A percentile compares a stretch with the other conserved stretches of the same genome.
Conservation (phyloP, 306 rosid species). For the Luffa acutangula region DNA sequence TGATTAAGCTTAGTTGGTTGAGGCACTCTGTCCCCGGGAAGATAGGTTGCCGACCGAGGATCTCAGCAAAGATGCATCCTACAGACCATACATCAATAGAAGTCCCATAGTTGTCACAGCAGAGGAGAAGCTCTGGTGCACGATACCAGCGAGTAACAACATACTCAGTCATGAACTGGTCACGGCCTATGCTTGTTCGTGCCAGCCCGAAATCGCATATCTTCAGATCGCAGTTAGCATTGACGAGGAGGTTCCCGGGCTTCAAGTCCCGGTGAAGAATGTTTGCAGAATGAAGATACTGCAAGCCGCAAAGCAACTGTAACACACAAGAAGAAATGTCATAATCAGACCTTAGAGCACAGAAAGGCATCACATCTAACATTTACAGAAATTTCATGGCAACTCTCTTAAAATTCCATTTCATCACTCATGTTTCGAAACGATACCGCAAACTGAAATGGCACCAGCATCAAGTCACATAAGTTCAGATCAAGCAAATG, state of each 20-base stretch:
- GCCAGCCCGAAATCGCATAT: conserved; percentile 89
- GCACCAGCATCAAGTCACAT: background rate
- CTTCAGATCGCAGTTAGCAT: conserved; percentile 67
- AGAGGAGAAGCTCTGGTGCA: conserved; percentile 76
- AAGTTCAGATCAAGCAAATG: background rate
- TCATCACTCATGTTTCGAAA: background rate
- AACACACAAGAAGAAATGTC: conserved; percentile 5
- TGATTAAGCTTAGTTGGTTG: conserved; percentile 62
- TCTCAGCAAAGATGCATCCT: conserved; percentile 90
- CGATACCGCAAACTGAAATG: background rate
- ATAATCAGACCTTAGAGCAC: background rate
- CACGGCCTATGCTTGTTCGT: conserved; percentile 48
- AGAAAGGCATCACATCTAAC: background rate
- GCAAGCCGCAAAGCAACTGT: conserved; percentile 73
- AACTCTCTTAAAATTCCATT: background rate
- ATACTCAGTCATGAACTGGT: conserved; percentile 81
- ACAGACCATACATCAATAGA: conserved; percentile 92
- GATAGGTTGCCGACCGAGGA: conserved; percentile 75
- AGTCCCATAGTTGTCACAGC: conserved; percentile 76
- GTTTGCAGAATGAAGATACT: conserved; percentile 78
- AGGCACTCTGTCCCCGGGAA: conserved; percentile 77
- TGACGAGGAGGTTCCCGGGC: conserved; percentile 78
- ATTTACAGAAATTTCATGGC: background rate
- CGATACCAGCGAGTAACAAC: conserved; percentile 95
- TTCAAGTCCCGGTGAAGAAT: conserved; percentile 86